Percentiles rank a stretch among this genome's conserved stretches.
Evolutionary conservation across 2,329 filamentous ascomycete genomes (phyloP).

Genomic region (Aspergillus glaucus): DNA sequence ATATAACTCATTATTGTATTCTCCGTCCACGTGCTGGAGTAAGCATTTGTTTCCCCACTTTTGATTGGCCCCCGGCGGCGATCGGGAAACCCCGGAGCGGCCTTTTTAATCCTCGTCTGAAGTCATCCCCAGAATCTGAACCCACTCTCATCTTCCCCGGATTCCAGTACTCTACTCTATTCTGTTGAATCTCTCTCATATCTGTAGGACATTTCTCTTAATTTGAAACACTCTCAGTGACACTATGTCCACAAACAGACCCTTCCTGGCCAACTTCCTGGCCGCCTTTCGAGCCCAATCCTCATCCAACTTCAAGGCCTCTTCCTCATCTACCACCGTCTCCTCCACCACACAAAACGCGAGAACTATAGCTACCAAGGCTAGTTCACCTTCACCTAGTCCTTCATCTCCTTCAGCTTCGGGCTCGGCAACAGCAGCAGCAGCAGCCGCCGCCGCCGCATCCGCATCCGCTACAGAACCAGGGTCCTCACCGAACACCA

Average conservation of each 20-base stretch:
- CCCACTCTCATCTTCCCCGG: constrained; percentile 1
- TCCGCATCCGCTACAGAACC: constrained; percentile 11
- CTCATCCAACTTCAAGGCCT: constrained; percentile 50
- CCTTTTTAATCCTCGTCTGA: constrained; percentile 3
- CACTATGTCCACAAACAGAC: constrained; percentile 59
- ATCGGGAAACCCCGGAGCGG: background rate
- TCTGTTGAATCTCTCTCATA: background rate
- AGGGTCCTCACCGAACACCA: constrained; percentile 25
- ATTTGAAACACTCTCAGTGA: background rate
- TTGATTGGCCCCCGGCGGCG: too few relatives aligned
- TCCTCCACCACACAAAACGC: constrained; percentile 10
- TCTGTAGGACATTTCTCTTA: background rate
- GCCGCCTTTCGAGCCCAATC: constrained; percentile 59
- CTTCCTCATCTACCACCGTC: constrained; percentile 32
- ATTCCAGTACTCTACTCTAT: background rate
- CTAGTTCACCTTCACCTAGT: background rate
- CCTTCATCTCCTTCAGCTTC: background rate
- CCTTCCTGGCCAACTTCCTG: constrained; percentile 62
- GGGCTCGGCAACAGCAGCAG: constrained; percentile 14
- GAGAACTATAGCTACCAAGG: background rate
- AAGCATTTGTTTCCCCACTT: too few relatives aligned
- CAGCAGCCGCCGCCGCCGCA: constrained; percentile 28
- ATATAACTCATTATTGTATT: background rate
- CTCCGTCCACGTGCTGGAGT: background rate
- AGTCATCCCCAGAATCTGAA: too few relatives aligned